A percentile compares a stretch with the other conserved stretches of the same genome.
phyloP scores from a whole-genome alignment of 129 eudicot genomes.

The Sambucus nigra region DNA sequence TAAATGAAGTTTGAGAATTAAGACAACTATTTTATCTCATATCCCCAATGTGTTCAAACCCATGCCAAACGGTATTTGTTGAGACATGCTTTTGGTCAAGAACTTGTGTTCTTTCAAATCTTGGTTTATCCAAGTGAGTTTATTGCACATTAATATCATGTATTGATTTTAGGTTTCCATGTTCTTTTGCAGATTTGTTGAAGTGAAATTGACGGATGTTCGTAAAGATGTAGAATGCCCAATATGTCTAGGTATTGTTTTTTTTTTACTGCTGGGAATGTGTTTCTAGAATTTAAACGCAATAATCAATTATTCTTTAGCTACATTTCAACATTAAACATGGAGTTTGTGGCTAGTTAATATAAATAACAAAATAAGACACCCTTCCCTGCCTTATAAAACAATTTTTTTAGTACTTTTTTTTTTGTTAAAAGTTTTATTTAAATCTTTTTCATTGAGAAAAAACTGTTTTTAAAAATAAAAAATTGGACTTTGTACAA shows the following conservation, averaged over 20 bases:
- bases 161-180: neutral
- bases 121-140: neutral
- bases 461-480: too few species aligned
- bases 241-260: conserved; percentile 29
- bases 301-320: neutral
- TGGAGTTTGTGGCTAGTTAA: neutral
- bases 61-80: neutral
- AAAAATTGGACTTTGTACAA: too few species aligned
- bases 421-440: too few species aligned
- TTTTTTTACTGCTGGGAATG: neutral
- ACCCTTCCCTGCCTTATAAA: too few species aligned
- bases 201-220: conserved; percentile 8
- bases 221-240: conserved; percentile 27
- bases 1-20: too few species aligned
- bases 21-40: too few species aligned
- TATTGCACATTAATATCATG: neutral
- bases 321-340: neutral
- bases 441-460: too few species aligned
- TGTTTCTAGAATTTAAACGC: neutral
- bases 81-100: neutral
- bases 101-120: neutral
- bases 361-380: too few species aligned
- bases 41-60: too few species aligned
- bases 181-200: conserved; percentile 14
- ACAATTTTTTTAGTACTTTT: too few species aligned